Base-by-base conservation (phyloP, 148 eudicot species). In the Tetragonia tetragonoides region DNA sequence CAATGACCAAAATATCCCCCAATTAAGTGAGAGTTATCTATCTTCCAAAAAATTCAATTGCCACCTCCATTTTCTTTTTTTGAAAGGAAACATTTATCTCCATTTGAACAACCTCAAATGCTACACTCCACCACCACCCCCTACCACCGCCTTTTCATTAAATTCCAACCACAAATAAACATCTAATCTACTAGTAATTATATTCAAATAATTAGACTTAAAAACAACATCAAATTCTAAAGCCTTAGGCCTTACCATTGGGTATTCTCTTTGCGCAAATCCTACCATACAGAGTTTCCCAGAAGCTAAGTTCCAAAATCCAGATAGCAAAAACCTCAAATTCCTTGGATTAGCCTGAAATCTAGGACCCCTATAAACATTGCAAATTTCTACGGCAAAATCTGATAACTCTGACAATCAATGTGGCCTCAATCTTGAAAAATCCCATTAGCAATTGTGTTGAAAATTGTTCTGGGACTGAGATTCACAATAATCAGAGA, bases 231-330 rank as follows among this genome's bases (percentile, higher is more conserved):
- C 66, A 54, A 49, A 42, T 6, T 40, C 57, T 17, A 73, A 14
- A 72, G n/a, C n/a, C n/a, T n/a, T n/a, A n/a, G n/a, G 23, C 17
- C 16, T 80, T 79, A 76, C 82, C 77, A 70, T 66, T 41, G 5
- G 4, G 17, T 5, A 69, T 44, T 3, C 39, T 42, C 49, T 69
- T 68, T 6, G 21, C 66, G 91, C 97, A 46, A 86, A 85, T 42
- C 97, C 97, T 44, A 93, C 88, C 97, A 93, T 84, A 84, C 99
- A 95, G 23, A 93, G 77, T 73, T 82, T 82, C 53, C 94, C 94
- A 20, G 90, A 79, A 24, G 41, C 6, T 23, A 89, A 86, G 62
- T 88, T 75, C 94, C 96, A 95, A 75, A 57, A 91, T 77, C 99
- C 99, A 39, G 73, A 72, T 3, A 95, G 57, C 21, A 28, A 38